These are phyloP conservation scores for Diaporthe vaccinii DNA, from an alignment of 2,329 filamentous ascomycete species.

Conservation along the genomic window DNA sequence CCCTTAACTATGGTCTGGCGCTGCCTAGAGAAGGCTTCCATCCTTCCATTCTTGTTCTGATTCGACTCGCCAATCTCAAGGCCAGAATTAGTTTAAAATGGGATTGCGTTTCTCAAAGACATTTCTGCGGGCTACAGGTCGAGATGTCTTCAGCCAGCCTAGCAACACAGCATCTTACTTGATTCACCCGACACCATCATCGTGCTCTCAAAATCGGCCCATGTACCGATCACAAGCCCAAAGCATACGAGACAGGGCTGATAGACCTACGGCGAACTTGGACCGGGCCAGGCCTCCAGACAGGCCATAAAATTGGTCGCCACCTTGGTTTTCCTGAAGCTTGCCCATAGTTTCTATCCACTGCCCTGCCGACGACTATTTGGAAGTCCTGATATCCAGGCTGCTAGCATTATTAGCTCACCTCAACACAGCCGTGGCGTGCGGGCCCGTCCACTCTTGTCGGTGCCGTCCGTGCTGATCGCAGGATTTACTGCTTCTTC, in stretches of 20 bases:
- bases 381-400: neutral
- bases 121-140: neutral
- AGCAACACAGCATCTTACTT: constrained; percentile 13
- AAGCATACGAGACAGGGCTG: constrained; percentile 7
- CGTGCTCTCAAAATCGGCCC: constrained; percentile 10
- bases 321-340: neutral
- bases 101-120: neutral
- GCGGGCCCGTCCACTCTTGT: neutral
- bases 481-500: neutral
- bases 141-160: neutral
- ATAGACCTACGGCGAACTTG: neutral
- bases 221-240: neutral
- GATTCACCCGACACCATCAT: neutral
- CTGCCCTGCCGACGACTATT: neutral
- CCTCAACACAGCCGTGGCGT: neutral
- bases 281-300: neutral
- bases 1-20: neutral
- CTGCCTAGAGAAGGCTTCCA: constrained; percentile 11
- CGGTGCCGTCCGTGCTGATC: neutral
- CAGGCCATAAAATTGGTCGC: neutral
- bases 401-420: neutral
- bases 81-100: neutral
- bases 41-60: constrained; percentile 19
- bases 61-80: constrained; percentile 2
- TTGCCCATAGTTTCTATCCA: neutral